These are phyloP conservation scores for Rosellinia necatrix DNA, from an alignment of 2,329 filamentous ascomycete species.

Conservation along the genomic window DNA sequence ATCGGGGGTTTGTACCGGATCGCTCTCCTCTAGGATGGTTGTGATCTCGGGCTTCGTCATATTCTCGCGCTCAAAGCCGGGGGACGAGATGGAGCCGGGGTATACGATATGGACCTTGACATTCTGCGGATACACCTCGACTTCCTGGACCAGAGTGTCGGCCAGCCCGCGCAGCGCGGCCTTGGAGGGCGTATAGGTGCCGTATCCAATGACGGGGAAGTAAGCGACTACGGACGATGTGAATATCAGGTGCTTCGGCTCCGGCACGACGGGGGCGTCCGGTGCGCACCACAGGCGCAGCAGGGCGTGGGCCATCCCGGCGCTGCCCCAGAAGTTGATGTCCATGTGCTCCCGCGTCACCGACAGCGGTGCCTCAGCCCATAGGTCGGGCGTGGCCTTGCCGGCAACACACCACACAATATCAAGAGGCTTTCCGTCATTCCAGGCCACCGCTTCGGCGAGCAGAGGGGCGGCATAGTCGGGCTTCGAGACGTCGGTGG, in stretches of 20 bases:
- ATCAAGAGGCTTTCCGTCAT: slow-evolving; percentile 73
- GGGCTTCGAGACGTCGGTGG: slow-evolving; percentile 76
- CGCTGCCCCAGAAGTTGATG: slow-evolving; percentile 85
- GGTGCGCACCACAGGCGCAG: slow-evolving; percentile 74
- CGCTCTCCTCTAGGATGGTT: slow-evolving; percentile 77
- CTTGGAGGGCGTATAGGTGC: slow-evolving; percentile 82
- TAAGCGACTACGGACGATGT: slow-evolving; percentile 80
- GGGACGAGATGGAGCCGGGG: slow-evolving; percentile 80
- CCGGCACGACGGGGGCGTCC: slow-evolving; percentile 48
- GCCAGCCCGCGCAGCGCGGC: slow-evolving; percentile 81
- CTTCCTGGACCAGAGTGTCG: slow-evolving; percentile 82
- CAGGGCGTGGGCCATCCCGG: slow-evolving; percentile 83
- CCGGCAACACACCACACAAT: slow-evolving; percentile 93
- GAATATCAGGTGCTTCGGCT: slow-evolving; percentile 81
- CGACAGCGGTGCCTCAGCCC: slow-evolving; percentile 72
- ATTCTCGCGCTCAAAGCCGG: slow-evolving; percentile 78
- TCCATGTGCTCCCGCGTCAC: slow-evolving; percentile 82
- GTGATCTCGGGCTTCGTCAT: slow-evolving; percentile 80
- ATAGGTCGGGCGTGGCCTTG: slow-evolving; percentile 72
- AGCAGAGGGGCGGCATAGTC: slow-evolving; percentile 73
- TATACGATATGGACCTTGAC: slow-evolving; percentile 82
- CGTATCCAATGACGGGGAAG: slow-evolving; percentile 79
- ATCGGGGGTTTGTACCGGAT: slow-evolving; percentile 78
- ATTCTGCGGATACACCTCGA: slow-evolving; percentile 82
- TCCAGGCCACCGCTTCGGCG: slow-evolving; percentile 76